Evolutionary conservation across 345 rosid species (phyloP), one percentile per base, ranked within the genome.

Genomic region (Eucalyptus erythrocorys): DNA sequence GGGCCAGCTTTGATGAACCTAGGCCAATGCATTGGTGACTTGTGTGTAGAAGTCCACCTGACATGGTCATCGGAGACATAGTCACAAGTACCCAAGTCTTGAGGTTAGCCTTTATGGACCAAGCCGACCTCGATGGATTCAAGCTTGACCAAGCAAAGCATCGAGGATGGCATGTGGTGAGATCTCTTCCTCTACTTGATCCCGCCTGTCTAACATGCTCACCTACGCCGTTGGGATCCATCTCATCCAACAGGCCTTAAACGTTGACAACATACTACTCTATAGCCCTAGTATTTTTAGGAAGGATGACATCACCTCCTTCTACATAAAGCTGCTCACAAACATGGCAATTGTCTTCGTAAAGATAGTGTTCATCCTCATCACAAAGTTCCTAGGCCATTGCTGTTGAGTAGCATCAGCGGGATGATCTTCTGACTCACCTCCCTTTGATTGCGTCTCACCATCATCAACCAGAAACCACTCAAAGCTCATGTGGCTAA

Each of bases 211-310:
- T 9, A 94, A 49, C 98, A 91, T 95, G 37, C 81, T 96, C 81
- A 88, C 93, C 87, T 94, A 95, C 34, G 95, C 89, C 6, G 13
- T 95, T 13, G 95, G 98, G 5, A 95, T 97, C 85, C 96, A 96
- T 61, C 93, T 89, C 48, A 9, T 96, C 94, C 99, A 96, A 55
- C 97, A 96, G 90, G 92, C 95, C 0, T 93, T 98, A 1, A 98
- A 97, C 5, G 91, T 97, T 48, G 98, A 95, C 92, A 93, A 96
- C 10, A 97, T 97, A 71, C 98, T 95, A 34, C 86, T 95, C 34
- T 96, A 96, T 93, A 94, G 95, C 16, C 98, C 98, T 0, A 85
- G 96, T 87, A 85, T 96, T 85, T 97, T 97, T 88, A 91, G 87
- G 55, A 95, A 93, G 34, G 99, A 95, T 5, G 98, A 98, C 55